Percentiles rank a stretch among this genome's conserved stretches.
Evolutionary conservation across 352 stramenopile genomes (phyloP).

Genomic region (Phytophthora pluvialis): DNA sequence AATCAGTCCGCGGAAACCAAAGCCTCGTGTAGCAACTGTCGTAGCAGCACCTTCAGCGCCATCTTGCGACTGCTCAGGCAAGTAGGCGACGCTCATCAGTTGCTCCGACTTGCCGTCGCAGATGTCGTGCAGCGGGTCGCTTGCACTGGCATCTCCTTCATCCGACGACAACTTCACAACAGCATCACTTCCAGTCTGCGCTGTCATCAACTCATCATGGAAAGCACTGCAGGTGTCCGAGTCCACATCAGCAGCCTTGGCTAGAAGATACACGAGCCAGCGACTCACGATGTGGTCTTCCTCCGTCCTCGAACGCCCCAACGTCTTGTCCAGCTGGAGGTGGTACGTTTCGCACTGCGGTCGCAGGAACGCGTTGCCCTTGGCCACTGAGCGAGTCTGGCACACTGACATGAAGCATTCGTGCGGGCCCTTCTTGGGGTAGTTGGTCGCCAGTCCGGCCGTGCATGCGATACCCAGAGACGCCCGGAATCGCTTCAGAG

Average conservation of each 20-base stretch:
- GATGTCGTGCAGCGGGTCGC: constrained; percentile 39
- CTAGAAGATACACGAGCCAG: constrained; percentile 74
- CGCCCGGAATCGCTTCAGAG: constrained; percentile 42
- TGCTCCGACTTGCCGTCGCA: constrained; percentile 23
- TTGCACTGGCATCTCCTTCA: neutral
- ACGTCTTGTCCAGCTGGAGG: constrained; percentile 69
- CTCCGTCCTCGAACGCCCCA: constrained; percentile 55
- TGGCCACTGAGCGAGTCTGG: constrained; percentile 17
- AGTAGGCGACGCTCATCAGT: constrained; percentile 57
- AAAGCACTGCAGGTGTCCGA: constrained; percentile 35
- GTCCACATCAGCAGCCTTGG: constrained; percentile 50
- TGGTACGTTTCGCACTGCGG: constrained; percentile 63
- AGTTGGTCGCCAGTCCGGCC: constrained; percentile 68
- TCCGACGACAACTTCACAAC: constrained; percentile 25
- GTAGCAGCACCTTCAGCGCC: neutral
- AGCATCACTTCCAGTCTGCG: constrained; percentile 40
- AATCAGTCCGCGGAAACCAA: constrained; percentile 68
- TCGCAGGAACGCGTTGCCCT: constrained; percentile 17
- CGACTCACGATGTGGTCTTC: constrained; percentile 76
- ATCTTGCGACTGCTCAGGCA: constrained; percentile 27
- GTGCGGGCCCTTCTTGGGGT: constrained; percentile 64
- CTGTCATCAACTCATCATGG: constrained; percentile 36
- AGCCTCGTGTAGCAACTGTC: constrained; percentile 31
- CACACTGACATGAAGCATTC: constrained; percentile 79
- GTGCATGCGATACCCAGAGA: constrained; percentile 76